A percentile compares a stretch with the other conserved stretches of the same genome.
Conservation (phyloP, 164 flowering plant genomes). For the Stephania yunnanensis region DNA sequence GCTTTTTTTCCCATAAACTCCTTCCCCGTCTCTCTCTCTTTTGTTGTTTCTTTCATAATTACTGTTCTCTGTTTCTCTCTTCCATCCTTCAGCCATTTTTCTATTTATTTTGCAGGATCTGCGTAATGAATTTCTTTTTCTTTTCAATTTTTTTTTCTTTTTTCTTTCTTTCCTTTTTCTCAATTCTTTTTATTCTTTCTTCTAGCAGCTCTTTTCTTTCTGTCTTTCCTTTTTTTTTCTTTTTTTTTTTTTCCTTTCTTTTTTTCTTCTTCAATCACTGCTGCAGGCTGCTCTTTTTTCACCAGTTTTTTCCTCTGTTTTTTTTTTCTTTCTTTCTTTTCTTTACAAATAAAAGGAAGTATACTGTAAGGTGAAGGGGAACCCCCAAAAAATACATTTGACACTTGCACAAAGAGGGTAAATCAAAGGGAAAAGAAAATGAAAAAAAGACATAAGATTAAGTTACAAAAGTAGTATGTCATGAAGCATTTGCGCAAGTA, state of each 20-base stretch:
- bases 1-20: not conserved
- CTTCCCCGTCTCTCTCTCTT: not conserved
- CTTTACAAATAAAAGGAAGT: not conserved
- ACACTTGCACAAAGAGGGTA: not conserved
- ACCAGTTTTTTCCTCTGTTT: not conserved
- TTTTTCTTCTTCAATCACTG: not conserved
- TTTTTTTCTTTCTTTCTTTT: not conserved
- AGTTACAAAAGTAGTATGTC: no score
- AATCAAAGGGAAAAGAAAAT: not conserved
- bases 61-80: no score
- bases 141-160: not conserved
- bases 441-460: not conserved
- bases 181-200: not conserved
- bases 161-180: not conserved
- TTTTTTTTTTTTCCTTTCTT: not conserved
- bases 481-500: no score
- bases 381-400: not conserved
- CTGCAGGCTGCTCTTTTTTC: not conserved
- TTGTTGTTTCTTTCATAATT: no score
- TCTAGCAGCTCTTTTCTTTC: not conserved
- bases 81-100: not conserved
- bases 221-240: not conserved
- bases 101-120: no score
- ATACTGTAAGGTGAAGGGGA: not conserved
- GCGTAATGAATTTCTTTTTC: no score